A percentile compares a stretch with the other conserved stretches of the same genome.
Conservation (phyloP, 768 basidiomycete genomes). For the Heimioporus sp. region DNA sequence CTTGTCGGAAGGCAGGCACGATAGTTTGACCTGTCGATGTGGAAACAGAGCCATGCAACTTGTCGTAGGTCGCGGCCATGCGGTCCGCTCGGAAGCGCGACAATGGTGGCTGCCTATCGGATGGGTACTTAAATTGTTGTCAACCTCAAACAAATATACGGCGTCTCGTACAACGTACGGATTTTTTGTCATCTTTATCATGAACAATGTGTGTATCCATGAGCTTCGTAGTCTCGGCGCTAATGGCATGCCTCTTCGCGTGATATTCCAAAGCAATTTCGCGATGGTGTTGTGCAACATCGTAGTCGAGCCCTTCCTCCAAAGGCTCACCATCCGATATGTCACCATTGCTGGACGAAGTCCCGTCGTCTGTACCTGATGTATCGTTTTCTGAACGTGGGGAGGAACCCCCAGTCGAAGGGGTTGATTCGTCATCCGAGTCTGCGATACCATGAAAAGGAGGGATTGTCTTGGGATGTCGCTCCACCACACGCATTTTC, state of each 20-base stretch:
- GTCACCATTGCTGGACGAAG: conserved; percentile 23
- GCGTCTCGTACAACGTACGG: conserved; percentile 32
- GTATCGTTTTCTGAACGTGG: conserved; percentile 31
- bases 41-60: conserved; percentile 34
- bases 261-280: conserved; percentile 75
- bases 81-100: conserved; percentile 67
- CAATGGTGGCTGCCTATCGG: conserved; percentile 46
- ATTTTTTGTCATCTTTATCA: conserved; percentile 43
- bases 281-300: conserved; percentile 65
- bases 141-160: conserved; percentile 1
- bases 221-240: conserved; percentile 49
- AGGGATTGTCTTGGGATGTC: conserved; percentile 38
- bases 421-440: conserved; percentile 69
- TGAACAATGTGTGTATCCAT: conserved; percentile 48
- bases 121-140: conserved; percentile 22
- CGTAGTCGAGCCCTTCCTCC: conserved; percentile 55
- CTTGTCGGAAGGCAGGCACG: conserved; percentile 42
- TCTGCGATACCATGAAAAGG: conserved; percentile 34
- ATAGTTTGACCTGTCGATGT: conserved; percentile 43
- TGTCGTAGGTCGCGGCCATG: conserved; percentile 47
- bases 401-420: conserved; percentile 32
- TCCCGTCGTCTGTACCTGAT: conserved; percentile 17
- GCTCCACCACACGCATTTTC: conserved; percentile 70
- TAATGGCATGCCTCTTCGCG: conserved; percentile 55
- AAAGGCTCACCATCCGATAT: conserved; percentile 38